Evolutionary conservation across 768 basidiomycete species (phyloP).

Genomic region (Leccinum subtestaceum): DNA sequence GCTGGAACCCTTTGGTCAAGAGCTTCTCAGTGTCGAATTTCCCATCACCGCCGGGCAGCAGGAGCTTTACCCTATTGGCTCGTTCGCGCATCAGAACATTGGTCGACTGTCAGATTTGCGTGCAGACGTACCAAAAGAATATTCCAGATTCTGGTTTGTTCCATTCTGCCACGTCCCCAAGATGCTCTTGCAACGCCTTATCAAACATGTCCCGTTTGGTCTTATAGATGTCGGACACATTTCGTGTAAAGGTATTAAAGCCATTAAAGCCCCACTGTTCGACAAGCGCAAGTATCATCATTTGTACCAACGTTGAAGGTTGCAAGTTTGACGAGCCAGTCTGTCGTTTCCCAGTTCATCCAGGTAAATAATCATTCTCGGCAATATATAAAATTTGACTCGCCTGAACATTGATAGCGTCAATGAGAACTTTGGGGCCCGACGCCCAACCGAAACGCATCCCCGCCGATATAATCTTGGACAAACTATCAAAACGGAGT

Average conservation of each 20-base stretch:
- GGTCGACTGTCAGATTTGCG: too few species aligned
- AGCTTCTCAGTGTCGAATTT: constrained; percentile 65
- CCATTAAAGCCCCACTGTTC: constrained; percentile 72
- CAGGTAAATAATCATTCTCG: background rate
- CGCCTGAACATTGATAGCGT: too few species aligned
- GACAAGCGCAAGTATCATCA: constrained; percentile 51
- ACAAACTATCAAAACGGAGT: constrained; percentile 79
- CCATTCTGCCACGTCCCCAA: constrained; percentile 71
- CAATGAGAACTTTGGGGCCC: too few species aligned
- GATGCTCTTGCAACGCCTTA: constrained; percentile 61
- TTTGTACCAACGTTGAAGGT: constrained; percentile 55
- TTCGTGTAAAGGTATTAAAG: constrained; percentile 58
- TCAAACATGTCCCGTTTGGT: constrained; percentile 72
- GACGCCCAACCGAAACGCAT: too few species aligned
- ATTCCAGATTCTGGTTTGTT: constrained; percentile 40
- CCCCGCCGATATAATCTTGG: constrained; percentile 33
- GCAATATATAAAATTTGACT: too few species aligned
- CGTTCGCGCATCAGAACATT: too few species aligned
- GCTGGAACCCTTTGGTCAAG: constrained; percentile 62
- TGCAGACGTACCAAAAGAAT: background rate
- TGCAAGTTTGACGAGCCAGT: constrained; percentile 69
- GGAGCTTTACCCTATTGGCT: constrained; percentile 51
- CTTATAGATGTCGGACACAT: constrained; percentile 62
- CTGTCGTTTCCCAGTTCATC: constrained; percentile 30
- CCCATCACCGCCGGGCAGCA: constrained; percentile 32